Evolutionary conservation across 2,329 filamentous ascomycete species (phyloP).

Genomic region (Arachnomyces sp.): DNA sequence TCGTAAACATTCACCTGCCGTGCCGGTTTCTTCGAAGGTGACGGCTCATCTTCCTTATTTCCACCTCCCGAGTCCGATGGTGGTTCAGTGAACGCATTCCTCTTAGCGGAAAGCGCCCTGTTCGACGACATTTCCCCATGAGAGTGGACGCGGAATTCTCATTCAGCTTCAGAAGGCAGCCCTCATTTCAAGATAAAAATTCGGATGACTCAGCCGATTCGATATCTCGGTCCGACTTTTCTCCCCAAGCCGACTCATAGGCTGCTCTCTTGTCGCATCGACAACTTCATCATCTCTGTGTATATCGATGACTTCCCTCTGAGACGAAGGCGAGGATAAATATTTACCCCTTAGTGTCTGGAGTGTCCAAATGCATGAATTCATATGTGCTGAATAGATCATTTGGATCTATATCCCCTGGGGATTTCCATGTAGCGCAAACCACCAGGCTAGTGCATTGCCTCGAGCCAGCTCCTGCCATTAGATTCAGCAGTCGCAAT

Average conservation of each 20-base stretch:
- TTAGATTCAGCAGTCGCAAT: constrained; percentile 61
- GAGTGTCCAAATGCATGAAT: constrained; percentile 57
- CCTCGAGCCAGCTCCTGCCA: constrained; percentile 58
- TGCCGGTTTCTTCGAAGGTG: constrained; percentile 14
- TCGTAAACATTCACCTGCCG: constrained; percentile 47
- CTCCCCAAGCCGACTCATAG: too few relatives aligned
- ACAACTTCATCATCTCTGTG: too few relatives aligned
- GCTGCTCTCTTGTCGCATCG: too few relatives aligned
- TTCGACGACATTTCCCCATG: constrained; percentile 14
- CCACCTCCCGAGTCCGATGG: constrained; percentile 8
- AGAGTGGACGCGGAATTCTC: too few relatives aligned
- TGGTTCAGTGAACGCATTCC: constrained; percentile 14
- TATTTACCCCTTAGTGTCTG: not conserved
- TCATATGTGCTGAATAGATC: constrained; percentile 67
- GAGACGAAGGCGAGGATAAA: not conserved
- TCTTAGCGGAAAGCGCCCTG: constrained; percentile 15
- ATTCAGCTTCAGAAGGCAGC: too few relatives aligned
- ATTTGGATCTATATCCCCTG: constrained; percentile 57
- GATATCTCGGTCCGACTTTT: too few relatives aligned
- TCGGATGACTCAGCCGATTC: too few relatives aligned
- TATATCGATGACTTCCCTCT: not conserved
- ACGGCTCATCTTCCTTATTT: constrained; percentile 6
- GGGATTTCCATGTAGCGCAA: constrained; percentile 57
- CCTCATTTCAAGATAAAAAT: too few relatives aligned
- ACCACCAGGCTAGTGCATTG: constrained; percentile 58